Base-by-base conservation (phyloP, 2,329 filamentous ascomycete species). In the Annulohypoxylon truncatum region DNA sequence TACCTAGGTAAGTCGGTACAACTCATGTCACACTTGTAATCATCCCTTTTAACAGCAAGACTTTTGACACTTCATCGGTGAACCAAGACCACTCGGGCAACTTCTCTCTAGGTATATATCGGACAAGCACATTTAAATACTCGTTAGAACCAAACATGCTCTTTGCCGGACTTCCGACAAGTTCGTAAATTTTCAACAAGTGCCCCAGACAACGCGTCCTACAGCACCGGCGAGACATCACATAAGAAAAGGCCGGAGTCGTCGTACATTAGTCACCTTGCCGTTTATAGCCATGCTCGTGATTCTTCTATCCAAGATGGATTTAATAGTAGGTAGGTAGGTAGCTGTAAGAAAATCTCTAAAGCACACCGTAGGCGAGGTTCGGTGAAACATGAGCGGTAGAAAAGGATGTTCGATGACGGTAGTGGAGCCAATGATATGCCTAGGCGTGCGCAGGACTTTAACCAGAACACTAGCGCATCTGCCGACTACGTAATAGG, bases 381-480 rank as follows among this genome's bases (percentile, higher is more conserved):
- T 64, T 66, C 59, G 64, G 69, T 69, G 64, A 66, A 53, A 69
- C 69, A 33, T 55, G 26, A 40, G 54, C 47, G 24, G 55, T 48
- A 60, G 40, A 35, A 35, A 18, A 42, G 57, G 59, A 54, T 56
- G 33, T 50, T 44, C 38, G 20, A 64, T 66, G 53, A 63, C 54
- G 63, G 40, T 46, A 50, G 48, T 62, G 53, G 53, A 54, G 40
- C 61, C 61, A 67, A 69, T 67, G 40, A 58, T 48, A 55, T 40
- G 18, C 44, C 12, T 46, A 8, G 42, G 42, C 18, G 13, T 46
- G 9, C 13, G 40, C n/a, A 29, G 46, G 35, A 22, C 29, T 26
- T 53, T 29, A 40, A 55, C 33, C 51, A 64, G n/a, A 28, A 9
- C n/a, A 38, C 63, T 70, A 64, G 61, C 31, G 53, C 31, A 29